Conservation (phyloP, 306 rosid genomes). For the Sicyos edulis region DNA sequence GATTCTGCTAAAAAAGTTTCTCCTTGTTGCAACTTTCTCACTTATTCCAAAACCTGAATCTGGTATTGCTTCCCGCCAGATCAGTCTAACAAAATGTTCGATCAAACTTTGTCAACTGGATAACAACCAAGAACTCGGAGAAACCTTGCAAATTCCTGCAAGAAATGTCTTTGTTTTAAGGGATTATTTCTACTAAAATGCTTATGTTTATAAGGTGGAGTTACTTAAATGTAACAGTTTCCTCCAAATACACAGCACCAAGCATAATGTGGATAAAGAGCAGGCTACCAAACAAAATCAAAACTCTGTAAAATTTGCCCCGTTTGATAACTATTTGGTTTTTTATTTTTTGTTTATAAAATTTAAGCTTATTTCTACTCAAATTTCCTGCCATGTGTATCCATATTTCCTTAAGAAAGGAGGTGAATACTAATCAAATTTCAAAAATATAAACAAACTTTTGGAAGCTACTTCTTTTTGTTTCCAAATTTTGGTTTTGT, state of each 20-base stretch:
- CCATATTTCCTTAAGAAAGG: too few relatives aligned
- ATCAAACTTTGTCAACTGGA: constrained; percentile 37
- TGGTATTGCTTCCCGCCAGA: not conserved
- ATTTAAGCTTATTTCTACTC: too few relatives aligned
- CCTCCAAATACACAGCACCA: not conserved
- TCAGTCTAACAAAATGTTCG: not conserved
- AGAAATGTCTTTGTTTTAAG: not conserved
- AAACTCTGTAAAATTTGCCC: not conserved
- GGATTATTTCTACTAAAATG: not conserved
- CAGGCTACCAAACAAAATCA: not conserved
- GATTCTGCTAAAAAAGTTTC: not conserved
- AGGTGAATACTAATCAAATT: too few relatives aligned
- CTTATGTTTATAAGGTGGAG: not conserved
- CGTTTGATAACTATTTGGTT: too few relatives aligned
- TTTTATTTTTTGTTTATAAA: too few relatives aligned
- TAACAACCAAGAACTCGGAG: constrained; percentile 73
- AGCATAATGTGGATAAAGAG: constrained; percentile 2
- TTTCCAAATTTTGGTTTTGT: too few relatives aligned
- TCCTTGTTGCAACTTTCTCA: constrained; percentile 5
- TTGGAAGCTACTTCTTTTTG: too few relatives aligned
- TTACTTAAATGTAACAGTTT: not conserved
- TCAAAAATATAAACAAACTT: too few relatives aligned
- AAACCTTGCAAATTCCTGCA: constrained; percentile 68
- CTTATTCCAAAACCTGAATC: not conserved
- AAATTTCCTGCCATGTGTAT: too few relatives aligned